Evolutionary conservation across 441 rosid genomes (phyloP), one percentile per base, ranked within the genome.

Genomic region (Daphne laureola): DNA sequence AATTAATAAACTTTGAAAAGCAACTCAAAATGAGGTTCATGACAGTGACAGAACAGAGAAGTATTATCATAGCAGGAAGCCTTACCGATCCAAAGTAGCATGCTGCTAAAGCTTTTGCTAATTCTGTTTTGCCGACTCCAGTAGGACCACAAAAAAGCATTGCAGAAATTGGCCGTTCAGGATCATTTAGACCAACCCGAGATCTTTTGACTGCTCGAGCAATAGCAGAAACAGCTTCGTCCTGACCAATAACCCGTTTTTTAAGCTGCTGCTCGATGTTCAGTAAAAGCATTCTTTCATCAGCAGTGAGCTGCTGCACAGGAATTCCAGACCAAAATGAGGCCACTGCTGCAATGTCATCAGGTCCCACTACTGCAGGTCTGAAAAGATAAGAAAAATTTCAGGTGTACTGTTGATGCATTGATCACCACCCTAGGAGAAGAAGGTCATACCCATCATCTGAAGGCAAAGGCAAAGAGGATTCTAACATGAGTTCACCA

Each of bases 131-230:
- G 12, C 93, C 93, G 43, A 84, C 86, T 44, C 93, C 93, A 14
- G 93, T 84, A 43, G 89, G 93, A 48, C 93, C 93, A 67, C 93
- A 84, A 59, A 84, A 84, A 45, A 84, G 83, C 89, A 84, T 79
- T 42, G 93, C 83, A 2, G 93, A 84, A 46, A 80, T 79, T 17
- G 93, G 93, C 59, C 93, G 74, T 58, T 73, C 73, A 4, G 88
- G 86, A 68, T 84, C 84, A 64, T 78, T 82, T 55, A 84, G 68
- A 45, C 89, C 93, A 59, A 80, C 78, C 8, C 89, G 76, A 9
- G 93, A 79, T 73, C 93, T 84, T 74, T 76, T 84, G 25, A 84
- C 82, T 44, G 93, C 93, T 71, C 93, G 80, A 65, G 88, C 78
- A 57, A 82, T 84, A 53, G 83, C 78, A 46, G 81, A 58, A 57